These are phyloP conservation scores for Malassezia obtusa DNA, from an alignment of 1,284 basidiomycete species.

Conservation along the genomic window DNA sequence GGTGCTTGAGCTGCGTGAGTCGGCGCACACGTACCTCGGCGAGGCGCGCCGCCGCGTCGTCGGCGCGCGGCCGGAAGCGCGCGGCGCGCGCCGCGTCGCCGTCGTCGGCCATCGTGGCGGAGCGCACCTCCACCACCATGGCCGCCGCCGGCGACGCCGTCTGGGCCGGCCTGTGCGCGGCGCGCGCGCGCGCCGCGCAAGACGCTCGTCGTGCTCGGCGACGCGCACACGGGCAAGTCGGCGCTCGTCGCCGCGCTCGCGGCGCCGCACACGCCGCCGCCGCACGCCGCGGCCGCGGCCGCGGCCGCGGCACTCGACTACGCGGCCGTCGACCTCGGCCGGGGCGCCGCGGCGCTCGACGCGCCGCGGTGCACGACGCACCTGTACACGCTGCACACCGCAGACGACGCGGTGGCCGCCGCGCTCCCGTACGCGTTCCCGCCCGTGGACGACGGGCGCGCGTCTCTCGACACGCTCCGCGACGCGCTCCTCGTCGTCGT, in stretches of 20 bases:
- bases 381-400: constrained; percentile 72
- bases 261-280: background rate
- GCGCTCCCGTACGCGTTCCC: constrained; percentile 77
- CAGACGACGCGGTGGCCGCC: constrained; percentile 61
- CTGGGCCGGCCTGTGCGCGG: constrained; percentile 9
- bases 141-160: background rate
- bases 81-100: constrained; percentile 10
- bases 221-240: constrained; percentile 12
- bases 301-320: constrained; percentile 2
- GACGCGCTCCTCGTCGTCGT: constrained; percentile 76
- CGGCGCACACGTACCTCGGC: background rate
- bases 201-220: constrained; percentile 15
- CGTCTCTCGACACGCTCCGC: constrained; percentile 53
- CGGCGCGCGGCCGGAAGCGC: constrained; percentile 14
- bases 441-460: constrained; percentile 30
- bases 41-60: constrained; percentile 5
- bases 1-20: constrained; percentile 51
- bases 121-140: constrained; percentile 11
- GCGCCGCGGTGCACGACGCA: background rate
- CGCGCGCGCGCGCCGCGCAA: constrained; percentile 1
- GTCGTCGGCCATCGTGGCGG: background rate
- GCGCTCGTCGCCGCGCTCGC: constrained; percentile 3
- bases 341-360: no score
- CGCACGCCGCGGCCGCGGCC: background rate
- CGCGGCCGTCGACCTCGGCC: background rate